Evolutionary conservation across 2,329 filamentous ascomycete species (phyloP).

Genomic region (Beauveria varroae): DNA sequence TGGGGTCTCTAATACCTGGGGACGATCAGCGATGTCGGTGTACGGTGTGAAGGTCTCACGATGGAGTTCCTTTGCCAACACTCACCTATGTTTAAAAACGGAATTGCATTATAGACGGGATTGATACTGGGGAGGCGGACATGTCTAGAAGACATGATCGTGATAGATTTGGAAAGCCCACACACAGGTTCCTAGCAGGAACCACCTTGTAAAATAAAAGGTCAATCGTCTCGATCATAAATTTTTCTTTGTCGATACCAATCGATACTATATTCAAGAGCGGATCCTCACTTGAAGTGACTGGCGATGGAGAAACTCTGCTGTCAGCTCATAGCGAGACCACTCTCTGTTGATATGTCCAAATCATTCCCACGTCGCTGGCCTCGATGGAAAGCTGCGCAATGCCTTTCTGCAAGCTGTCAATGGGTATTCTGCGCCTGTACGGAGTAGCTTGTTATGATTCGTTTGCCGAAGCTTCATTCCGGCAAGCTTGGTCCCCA

Average conservation of each 20-base stretch:
- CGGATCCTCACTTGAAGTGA: not conserved
- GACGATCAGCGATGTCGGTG: conserved; percentile 13
- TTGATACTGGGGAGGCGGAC: conserved; percentile 17
- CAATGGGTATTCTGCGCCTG: not conserved
- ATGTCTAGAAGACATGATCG: conserved; percentile 25
- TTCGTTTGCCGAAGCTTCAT: not conserved
- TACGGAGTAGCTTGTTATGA: not conserved
- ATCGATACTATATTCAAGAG: not conserved
- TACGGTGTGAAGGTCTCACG: conserved; percentile 6
- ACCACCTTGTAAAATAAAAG: conserved; percentile 37
- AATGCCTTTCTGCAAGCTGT: no score
- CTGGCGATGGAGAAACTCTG: not conserved
- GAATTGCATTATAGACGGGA: conserved; percentile 14
- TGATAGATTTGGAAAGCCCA: conserved; percentile 28
- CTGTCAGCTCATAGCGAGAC: not conserved
- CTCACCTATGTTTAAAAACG: conserved; percentile 12
- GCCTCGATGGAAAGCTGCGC: not conserved
- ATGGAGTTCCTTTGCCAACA: conserved; percentile 5
- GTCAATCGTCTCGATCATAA: conserved; percentile 32
- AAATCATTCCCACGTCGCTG: not conserved
- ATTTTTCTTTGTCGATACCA: conserved; percentile 20
- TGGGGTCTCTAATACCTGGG: conserved; percentile 12
- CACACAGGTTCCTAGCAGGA: conserved; percentile 24
- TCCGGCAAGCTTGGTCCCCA: no score
- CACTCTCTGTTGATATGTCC: not conserved